Evolutionary conservation across 202 grass and related monocot genomes (phyloP).

Genomic region (Cymbopogon flexuosus): DNA sequence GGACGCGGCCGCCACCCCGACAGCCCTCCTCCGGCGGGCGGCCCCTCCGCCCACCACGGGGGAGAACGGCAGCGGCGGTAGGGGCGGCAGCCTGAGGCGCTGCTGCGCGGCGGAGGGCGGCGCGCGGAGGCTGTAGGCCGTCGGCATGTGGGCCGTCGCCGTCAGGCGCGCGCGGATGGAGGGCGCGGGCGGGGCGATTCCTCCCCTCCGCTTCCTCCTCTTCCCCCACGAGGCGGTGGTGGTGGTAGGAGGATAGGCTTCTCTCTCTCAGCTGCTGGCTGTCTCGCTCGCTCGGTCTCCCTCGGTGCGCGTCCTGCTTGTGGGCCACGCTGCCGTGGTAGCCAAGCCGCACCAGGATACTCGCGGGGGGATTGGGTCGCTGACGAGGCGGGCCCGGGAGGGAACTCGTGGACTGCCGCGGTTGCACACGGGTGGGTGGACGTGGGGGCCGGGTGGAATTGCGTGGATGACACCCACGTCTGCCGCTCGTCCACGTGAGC

Average conservation of each 20-base stretch:
- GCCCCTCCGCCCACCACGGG: background rate
- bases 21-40: conserved; percentile 15
- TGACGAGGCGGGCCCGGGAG: background rate
- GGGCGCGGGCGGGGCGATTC: conserved; percentile 16
- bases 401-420: conserved; percentile 14
- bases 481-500: conserved; percentile 12
- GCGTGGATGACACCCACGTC: conserved; percentile 21
- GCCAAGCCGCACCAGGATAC: conserved; percentile 7
- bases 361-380: background rate
- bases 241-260: conserved; percentile 22
- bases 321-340: background rate
- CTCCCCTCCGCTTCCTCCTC: background rate
- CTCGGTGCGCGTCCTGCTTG: background rate
- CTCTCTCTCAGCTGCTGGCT: background rate
- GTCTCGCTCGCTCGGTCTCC: background rate
- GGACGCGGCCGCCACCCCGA: conserved; percentile 46
- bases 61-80: background rate
- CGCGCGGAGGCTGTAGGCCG: conserved; percentile 42
- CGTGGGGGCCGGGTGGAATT: conserved; percentile 10
- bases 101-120: conserved; percentile 32
- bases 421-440: background rate
- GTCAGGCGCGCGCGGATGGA: background rate
- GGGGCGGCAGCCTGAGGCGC: conserved; percentile 15
- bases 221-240: background rate
- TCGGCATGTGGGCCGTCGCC: conserved; percentile 69